Evolutionary conservation across 306 rosid genomes (phyloP).

Genomic region (Vicia faba): DNA sequence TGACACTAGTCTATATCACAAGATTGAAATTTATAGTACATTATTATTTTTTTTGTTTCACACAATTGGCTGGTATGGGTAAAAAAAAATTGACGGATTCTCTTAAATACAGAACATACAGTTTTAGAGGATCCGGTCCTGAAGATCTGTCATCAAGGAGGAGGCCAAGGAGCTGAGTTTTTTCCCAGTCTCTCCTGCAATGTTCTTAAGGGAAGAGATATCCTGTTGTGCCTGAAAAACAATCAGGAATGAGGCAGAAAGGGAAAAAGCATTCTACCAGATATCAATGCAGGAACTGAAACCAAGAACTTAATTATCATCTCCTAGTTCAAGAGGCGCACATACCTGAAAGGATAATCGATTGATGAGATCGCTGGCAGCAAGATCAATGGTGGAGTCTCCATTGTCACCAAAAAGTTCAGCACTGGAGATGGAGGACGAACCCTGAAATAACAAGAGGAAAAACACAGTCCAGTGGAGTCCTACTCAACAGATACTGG

Average conservation of each 20-base stretch:
- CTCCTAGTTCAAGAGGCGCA: background rate
- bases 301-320: background rate
- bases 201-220: slow-evolving; percentile 77
- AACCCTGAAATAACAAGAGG: slow-evolving; percentile 54
- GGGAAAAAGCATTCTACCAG: background rate
- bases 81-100: slow-evolving; percentile 24
- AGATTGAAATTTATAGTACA: background rate
- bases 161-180: slow-evolving; percentile 83
- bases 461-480: slow-evolving; percentile 8
- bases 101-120: slow-evolving; percentile 40
- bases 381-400: slow-evolving; percentile 61
- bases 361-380: slow-evolving; percentile 68
- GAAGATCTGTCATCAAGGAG: slow-evolving; percentile 79
- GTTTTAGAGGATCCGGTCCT: slow-evolving; percentile 80
- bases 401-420: slow-evolving; percentile 70
- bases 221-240: slow-evolving; percentile 80
- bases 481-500: slow-evolving; percentile 6
- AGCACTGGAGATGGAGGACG: slow-evolving; percentile 84
- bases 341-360: slow-evolving; percentile 74
- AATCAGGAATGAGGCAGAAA: background rate
- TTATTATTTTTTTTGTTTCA: slow-evolving; percentile 35
- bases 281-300: slow-evolving; percentile 17
- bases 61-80: slow-evolving; percentile 36
- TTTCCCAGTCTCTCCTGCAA: slow-evolving; percentile 94
- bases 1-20: background rate